Conservation (phyloP, 495 filamentous ascomycete genomes). For the Penicillium simplicissimum region DNA sequence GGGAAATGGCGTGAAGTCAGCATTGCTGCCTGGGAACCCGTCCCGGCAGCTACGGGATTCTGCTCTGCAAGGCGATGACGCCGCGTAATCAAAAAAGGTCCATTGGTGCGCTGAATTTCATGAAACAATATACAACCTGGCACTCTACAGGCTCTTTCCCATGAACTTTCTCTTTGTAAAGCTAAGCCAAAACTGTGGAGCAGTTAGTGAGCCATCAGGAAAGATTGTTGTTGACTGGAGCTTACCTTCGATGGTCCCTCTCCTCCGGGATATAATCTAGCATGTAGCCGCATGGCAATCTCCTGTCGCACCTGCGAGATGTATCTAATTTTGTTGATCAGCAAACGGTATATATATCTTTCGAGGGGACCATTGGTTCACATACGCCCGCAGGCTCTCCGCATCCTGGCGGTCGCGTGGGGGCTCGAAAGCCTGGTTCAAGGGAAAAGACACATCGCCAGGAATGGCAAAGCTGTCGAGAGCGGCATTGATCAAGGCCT, state of each 20-base stretch:
- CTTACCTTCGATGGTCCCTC: slow-evolving; percentile 80
- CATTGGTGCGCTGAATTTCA: slow-evolving; percentile 39
- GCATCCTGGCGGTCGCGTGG: slow-evolving; percentile 85
- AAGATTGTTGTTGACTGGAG: slow-evolving; percentile 8
- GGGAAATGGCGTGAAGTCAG: background rate
- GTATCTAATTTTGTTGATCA: slow-evolving; percentile 49
- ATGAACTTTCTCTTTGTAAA: slow-evolving; percentile 99
- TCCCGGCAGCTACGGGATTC: slow-evolving; percentile 10
- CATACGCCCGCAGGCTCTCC: slow-evolving; percentile 75
- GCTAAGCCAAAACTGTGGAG: slow-evolving; percentile 85
- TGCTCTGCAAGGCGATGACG: slow-evolving; percentile 9
- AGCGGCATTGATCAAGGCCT: slow-evolving; percentile 69
- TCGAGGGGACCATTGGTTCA: background rate
- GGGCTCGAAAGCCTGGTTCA: slow-evolving; percentile 84
- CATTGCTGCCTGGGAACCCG: slow-evolving; percentile 13
- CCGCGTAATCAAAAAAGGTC: slow-evolving; percentile 16
- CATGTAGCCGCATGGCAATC: slow-evolving; percentile 75
- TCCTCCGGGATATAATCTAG: slow-evolving; percentile 83
- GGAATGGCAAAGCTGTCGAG: slow-evolving; percentile 94
- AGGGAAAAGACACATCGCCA: slow-evolving; percentile 88
- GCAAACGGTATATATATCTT: background rate
- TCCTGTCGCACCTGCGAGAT: slow-evolving; percentile 91
- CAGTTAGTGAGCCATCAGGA: slow-evolving; percentile 3
- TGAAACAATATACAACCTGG: slow-evolving; percentile 31
- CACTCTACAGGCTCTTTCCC: slow-evolving; percentile 78